Percentiles rank a stretch among this genome's conserved stretches.
Conservation (phyloP, 306 rosid genomes). For the Lathyrus tuberosus region DNA sequence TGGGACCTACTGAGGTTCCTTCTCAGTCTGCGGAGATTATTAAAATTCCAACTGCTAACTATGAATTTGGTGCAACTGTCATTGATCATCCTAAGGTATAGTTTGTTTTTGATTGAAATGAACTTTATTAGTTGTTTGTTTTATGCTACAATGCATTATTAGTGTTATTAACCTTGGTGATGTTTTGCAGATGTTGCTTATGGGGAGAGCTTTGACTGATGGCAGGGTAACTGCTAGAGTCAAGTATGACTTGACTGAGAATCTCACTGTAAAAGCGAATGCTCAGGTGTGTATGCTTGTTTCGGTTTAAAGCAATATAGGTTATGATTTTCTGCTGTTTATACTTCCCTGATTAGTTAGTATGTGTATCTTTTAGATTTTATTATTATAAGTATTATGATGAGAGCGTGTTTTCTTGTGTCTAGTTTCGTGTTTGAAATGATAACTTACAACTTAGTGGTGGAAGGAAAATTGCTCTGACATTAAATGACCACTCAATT, state of each 20-base stretch:
- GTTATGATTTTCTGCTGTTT: conserved; percentile 1
- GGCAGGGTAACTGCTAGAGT: conserved; percentile 91
- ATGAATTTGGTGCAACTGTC: conserved; percentile 95
- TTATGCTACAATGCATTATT: not conserved
- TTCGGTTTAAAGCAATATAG: conserved; percentile 1
- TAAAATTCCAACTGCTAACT: conserved; percentile 85
- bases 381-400: not conserved
- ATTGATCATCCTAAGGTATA: conserved; percentile 91
- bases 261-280: conserved; percentile 83
- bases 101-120: not conserved
- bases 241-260: conserved; percentile 78
- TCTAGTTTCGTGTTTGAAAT: conserved; percentile 10
- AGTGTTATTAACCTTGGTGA: not conserved
- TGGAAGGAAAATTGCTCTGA: not conserved
- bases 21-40: conserved; percentile 82
- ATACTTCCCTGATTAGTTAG: not conserved
- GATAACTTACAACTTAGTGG: not conserved
- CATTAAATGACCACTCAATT: not conserved
- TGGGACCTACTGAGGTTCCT: conserved; percentile 95
- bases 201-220: conserved; percentile 87
- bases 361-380: conserved; percentile 12
- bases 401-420: not conserved
- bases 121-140: not conserved
- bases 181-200: conserved; percentile 76
- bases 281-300: conserved; percentile 64